phyloP scores from a whole-genome alignment of 2,329 filamentous ascomycete species.

The Fusarium xyrophilum region DNA sequence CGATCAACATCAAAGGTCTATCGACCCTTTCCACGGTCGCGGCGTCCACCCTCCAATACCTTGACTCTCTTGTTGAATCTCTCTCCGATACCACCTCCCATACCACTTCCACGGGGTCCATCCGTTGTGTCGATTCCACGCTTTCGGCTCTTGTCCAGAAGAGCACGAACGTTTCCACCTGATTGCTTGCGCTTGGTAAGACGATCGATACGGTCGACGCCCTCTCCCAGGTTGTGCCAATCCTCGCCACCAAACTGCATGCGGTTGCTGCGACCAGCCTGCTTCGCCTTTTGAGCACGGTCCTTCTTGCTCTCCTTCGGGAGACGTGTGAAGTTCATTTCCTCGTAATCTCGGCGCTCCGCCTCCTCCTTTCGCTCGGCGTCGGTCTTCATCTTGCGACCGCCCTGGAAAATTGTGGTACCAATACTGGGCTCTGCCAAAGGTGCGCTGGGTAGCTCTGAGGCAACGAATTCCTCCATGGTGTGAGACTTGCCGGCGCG shows the following conservation, averaged over 20 bases:
- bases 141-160: conserved; percentile 88
- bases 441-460: conserved; percentile 83
- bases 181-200: conserved; percentile 75
- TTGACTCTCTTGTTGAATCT: conserved; percentile 75
- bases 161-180: conserved; percentile 62
- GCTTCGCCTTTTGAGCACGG: conserved; percentile 66
- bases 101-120: conserved; percentile 70
- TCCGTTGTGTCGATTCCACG: conserved; percentile 72
- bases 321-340: conserved; percentile 87
- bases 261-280: conserved; percentile 58
- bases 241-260: conserved; percentile 89
- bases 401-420: conserved; percentile 81
- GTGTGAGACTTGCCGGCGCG: conserved; percentile 77
- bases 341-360: conserved; percentile 86
- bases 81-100: conserved; percentile 71
- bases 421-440: conserved; percentile 89
- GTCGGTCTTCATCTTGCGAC: conserved; percentile 79
- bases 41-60: conserved; percentile 56
- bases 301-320: conserved; percentile 91
- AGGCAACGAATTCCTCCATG: conserved; percentile 88
- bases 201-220: conserved; percentile 83
- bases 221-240: conserved; percentile 84
- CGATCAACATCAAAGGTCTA: conserved; percentile 34
- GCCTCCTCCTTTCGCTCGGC: conserved; percentile 78
- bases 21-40: conserved; percentile 53